Evolutionary conservation across 1,284 basidiomycete genomes (phyloP), one percentile per base, ranked within the genome.

Genomic region (Fistulinella cinereoalba): DNA sequence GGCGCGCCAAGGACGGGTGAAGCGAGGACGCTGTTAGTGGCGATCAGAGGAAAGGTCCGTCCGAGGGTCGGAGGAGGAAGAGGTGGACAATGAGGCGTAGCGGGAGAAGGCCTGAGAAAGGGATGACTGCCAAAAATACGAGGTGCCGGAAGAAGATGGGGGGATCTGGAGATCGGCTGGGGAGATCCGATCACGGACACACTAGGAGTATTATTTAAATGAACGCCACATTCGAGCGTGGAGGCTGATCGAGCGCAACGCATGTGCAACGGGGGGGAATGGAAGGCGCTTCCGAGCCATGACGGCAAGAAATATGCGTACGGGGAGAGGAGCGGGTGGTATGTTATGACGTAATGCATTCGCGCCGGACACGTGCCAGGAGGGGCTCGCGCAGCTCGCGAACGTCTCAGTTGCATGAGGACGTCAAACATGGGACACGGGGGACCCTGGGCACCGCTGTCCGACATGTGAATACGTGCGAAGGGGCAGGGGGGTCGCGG

Each of bases 301-400:
- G 49, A 46, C 29, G 25, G 47, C 27, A 37, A 3, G 33, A 36
- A 34, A 43, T 38, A 31, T 11, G 27, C 39, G 29, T 22, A 23
- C 47, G 43, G 43, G 50, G 55, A 49, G 43, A 47, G 22, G 27
- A 13, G 19, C 4, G 25, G 18, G 24, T 41, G 15, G 22, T n/a
- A n/a, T n/a, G n/a, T n/a, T 38, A 43, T 56, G 57, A 58, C 55
- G 55, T 56, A 57, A 58, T 29, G n/a, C n/a, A n/a, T n/a, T n/a
- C n/a, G n/a, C n/a, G n/a, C n/a, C n/a, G n/a, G n/a, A n/a, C n/a
- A n/a, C n/a, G n/a, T n/a, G n/a, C n/a, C n/a, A n/a, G n/a, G n/a
- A n/a, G n/a, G n/a, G n/a, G n/a, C n/a, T n/a, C n/a, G n/a, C n/a
- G 34, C 21, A 15, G 15, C 21, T 22, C 12, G 34, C 21, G 6